Evolutionary conservation across 345 rosid genomes (phyloP), one percentile per base, ranked within the genome.

Genomic region (Acer yangbiense): DNA sequence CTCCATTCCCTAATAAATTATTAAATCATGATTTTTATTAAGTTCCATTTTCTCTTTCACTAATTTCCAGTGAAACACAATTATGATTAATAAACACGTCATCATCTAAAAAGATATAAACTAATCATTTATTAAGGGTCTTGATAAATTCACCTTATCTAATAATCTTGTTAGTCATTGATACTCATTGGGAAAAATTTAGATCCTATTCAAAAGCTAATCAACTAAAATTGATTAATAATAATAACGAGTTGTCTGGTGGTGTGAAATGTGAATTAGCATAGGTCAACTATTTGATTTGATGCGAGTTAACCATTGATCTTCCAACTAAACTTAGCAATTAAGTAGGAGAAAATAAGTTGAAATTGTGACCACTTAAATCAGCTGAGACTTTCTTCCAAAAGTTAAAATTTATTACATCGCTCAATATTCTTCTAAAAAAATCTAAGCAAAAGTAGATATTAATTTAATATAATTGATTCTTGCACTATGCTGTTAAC

Each of bases 261-360:
- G 62, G 23, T 8, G 62, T 17, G 23, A 12, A 57, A 6, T 18
- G 39, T 35, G 39, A 35, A 35, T 35, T 57, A 20, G 41, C 55
- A 73, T 61, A 7, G 57, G 62, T n/a, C 62, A 74, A 35, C 29
- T 29, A 63, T 27, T 74, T 27, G 71, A 65, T 65, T 61, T 12
- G 43, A 61, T 63, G 17, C 68, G 23, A 11, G 10, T 35, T 35
- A 4, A 35, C 39, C 39, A 4, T 35, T 35, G 18, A 46, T 63
- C 70, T 32, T 32, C 35, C 8, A 48, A 50, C 52, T 29, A 29
- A 5, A 35, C 20, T 75, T 25, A 8, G 48, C 78, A 75, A 65
- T n/a, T 32, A n/a, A 29, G 63, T 50, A 46, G 48, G n/a, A 41
- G 50, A 75, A 11, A 65, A 75, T 65, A 62, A n/a, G 23, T 1